Percentiles rank a stretch among this genome's conserved stretches.
Evolutionary conservation across 2,329 filamentous ascomycete species (phyloP).

Genomic region (Fusarium continuum): DNA sequence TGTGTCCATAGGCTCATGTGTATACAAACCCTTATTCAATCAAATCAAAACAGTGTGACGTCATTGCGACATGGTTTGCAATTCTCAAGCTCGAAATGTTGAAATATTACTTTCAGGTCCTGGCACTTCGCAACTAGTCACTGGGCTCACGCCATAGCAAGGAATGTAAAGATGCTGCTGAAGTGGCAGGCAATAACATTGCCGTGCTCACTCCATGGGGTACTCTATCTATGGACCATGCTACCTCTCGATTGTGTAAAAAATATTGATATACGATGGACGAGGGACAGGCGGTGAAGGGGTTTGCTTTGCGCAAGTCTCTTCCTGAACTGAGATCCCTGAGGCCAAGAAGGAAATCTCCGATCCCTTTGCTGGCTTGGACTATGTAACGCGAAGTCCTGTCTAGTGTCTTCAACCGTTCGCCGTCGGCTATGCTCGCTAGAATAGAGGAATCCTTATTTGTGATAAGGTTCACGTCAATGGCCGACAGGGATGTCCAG

Average conservation of each 20-base stretch:
- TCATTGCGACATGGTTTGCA: not conserved
- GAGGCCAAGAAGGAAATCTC: not conserved
- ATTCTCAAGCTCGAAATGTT: not conserved
- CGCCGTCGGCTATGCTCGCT: not conserved
- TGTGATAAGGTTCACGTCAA: conserved; percentile 9
- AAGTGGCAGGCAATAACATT: not conserved
- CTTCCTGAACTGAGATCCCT: not conserved
- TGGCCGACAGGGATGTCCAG: not conserved
- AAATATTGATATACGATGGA: conserved; percentile 5
- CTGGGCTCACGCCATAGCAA: not conserved
- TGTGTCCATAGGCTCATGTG: conserved; percentile 16
- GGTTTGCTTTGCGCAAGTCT: not conserved
- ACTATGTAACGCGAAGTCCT: not conserved
- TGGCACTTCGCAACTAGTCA: not conserved
- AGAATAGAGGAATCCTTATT: not conserved
- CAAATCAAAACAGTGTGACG: conserved; percentile 33
- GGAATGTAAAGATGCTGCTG: not conserved
- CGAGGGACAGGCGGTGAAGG: conserved; percentile 14
- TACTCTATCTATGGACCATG: not conserved
- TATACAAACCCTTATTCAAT: not conserved
- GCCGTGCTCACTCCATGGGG: not conserved
- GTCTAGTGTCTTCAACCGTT: not conserved
- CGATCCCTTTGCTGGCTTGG: not conserved
- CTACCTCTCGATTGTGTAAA: not conserved
- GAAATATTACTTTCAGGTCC: not conserved